Evolutionary conservation across 148 eudicot species (phyloP).

Genomic region (Amaranthus hypochondriacus): DNA sequence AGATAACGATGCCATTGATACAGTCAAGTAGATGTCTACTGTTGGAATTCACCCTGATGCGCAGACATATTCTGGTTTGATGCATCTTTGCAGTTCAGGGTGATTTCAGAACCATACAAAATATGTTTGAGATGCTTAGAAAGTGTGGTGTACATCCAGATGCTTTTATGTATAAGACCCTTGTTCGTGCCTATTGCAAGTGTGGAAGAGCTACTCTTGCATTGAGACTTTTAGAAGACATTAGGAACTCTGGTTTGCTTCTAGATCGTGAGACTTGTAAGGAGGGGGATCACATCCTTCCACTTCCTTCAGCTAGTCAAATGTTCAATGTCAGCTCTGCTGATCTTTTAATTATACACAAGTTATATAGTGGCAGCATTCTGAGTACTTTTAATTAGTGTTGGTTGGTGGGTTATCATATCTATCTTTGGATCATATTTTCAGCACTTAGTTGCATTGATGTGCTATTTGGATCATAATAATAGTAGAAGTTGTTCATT

Average conservation of each 20-base stretch:
- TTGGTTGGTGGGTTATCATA: neutral
- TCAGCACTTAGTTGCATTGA: neutral
- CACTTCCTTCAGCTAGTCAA: slow-evolving; percentile 49
- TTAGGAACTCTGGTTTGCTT: slow-evolving; percentile 49
- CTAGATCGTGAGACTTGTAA: slow-evolving; percentile 52
- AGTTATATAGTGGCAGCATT: slow-evolving; percentile 39
- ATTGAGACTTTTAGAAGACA: slow-evolving; percentile 74
- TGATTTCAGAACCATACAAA: slow-evolving; percentile 69
- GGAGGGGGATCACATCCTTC: slow-evolving; percentile 35
- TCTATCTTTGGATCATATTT: neutral
- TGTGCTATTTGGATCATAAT: no score
- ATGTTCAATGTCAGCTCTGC: slow-evolving; percentile 48
- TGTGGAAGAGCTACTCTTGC: slow-evolving; percentile 69
- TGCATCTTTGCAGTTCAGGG: slow-evolving; percentile 76
- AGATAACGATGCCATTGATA: slow-evolving; percentile 42
- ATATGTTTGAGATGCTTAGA: slow-evolving; percentile 56
- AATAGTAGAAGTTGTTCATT: no score
- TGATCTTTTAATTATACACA: slow-evolving; percentile 50
- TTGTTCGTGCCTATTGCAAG: slow-evolving; percentile 71
- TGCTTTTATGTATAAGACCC: slow-evolving; percentile 62
- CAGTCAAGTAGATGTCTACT: slow-evolving; percentile 64
- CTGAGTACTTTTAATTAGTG: slow-evolving; percentile 8
- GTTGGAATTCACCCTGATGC: slow-evolving; percentile 60
- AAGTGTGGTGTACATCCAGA: slow-evolving; percentile 71
- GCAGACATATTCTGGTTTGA: slow-evolving; percentile 75